Evolutionary conservation across 2,329 filamentous ascomycete genomes (phyloP), one percentile per base, ranked within the genome.

Genomic region (Venturia carpophila): DNA sequence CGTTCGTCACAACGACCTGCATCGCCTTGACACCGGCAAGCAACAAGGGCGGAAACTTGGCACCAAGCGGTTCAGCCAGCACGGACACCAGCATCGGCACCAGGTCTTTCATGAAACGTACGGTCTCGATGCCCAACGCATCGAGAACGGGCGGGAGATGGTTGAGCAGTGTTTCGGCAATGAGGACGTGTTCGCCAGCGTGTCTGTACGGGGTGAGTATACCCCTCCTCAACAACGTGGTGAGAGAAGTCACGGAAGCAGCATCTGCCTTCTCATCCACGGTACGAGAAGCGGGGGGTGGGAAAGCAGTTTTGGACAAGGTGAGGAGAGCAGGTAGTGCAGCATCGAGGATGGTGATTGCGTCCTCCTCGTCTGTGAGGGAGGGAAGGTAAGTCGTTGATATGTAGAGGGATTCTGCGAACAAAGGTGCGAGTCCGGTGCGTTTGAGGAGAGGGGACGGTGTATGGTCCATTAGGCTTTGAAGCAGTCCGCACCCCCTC

Each of bases 341-440:
- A 7, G 81, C 79, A 6, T 74, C 71, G 0, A 96, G 81, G 3
- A 97, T 77, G 1, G 72, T 71, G 1, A 89, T 71, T 4, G 89
- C 89, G 65, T 94, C 89, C 0, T 80, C 73, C 70, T 90, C 88
- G 0, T 89, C 86, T 0, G 91, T 96, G 52, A 96, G 78, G 15
- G 82, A 85, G 0, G 93, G 92, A 6, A 96, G 80, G 70, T 86
- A 90, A 9, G 88, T 81, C n/a, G 96, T 81, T 43, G 87, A 85
- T 0, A 91, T 89, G 68, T 87, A 82, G 1, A 91, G 75, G 3
- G 87, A 83, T 24, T 91, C 83, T 70, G 87, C 83, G 67, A 93
- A 88, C 34, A 93, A 82, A 17, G 81, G 76, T 27, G 82, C 83
- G 9, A 93, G 83, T 0, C 89, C 89, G 0, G 86, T 89, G 58